phyloP scores from a whole-genome alignment of 495 filamentous ascomycete genomes.

The Coniosporium apollinis region DNA sequence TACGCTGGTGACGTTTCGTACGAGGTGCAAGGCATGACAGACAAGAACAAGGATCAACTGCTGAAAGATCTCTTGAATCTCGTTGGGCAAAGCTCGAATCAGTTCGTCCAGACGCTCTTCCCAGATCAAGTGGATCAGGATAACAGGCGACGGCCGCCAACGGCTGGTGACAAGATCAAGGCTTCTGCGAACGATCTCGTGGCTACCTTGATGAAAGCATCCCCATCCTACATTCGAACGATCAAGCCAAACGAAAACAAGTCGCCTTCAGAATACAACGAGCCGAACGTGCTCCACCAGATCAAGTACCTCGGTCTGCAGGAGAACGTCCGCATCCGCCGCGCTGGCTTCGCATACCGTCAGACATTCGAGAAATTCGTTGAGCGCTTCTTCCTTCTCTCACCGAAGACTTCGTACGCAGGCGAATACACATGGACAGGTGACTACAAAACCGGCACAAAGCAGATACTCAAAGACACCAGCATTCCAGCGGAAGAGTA shows the following conservation, averaged over 20 bases:
- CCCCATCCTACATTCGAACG: slow-evolving; percentile 93
- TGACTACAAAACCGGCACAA: slow-evolving; percentile 69
- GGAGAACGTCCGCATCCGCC: slow-evolving; percentile 94
- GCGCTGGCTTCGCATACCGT: slow-evolving; percentile 93
- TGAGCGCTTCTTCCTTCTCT: slow-evolving; percentile 91
- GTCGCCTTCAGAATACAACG: slow-evolving; percentile 79
- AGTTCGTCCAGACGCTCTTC: slow-evolving; percentile 75
- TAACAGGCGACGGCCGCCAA: slow-evolving; percentile 84
- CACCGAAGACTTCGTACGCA: slow-evolving; percentile 85
- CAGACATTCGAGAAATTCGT: slow-evolving; percentile 98
- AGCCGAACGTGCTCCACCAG: slow-evolving; percentile 85
- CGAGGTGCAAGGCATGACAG: slow-evolving; percentile 90
- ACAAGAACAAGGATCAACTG: slow-evolving; percentile 98
- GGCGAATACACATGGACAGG: slow-evolving; percentile 95
- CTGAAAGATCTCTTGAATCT: slow-evolving; percentile 87
- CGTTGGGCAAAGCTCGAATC: slow-evolving; percentile 65
- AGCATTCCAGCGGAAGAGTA: slow-evolving; percentile 89
- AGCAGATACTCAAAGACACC: slow-evolving; percentile 89
- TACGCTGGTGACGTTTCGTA: slow-evolving; percentile 98
- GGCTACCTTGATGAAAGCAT: slow-evolving; percentile 87
- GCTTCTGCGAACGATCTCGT: slow-evolving; percentile 92
- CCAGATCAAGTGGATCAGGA: slow-evolving; percentile 90
- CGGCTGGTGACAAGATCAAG: slow-evolving; percentile 94
- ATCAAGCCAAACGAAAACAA: slow-evolving; percentile 99
- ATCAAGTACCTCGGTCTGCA: slow-evolving; percentile 98